Base-by-base conservation (phyloP, 129 eudicot species). In the Flaveria sonorensis region DNA sequence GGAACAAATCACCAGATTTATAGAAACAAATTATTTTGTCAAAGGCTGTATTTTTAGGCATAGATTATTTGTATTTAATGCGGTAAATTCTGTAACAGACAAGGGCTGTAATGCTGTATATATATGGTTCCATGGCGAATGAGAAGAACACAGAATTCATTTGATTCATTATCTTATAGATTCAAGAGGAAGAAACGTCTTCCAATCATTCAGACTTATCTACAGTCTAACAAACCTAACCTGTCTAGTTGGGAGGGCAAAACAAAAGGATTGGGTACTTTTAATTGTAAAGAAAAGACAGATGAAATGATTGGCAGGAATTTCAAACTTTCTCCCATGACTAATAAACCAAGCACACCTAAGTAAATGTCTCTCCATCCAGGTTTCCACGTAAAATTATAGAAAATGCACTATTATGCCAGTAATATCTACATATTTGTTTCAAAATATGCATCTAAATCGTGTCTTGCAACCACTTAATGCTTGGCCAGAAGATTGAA, bases 401-500 rank as follows among this genome's bases (percentile, higher is more conserved):
- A 47, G 21, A 13, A 68, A 48, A 28, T n/a, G 64, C 64, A 71
- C n/a, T n/a, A n/a, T n/a, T n/a, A n/a, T n/a, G n/a, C n/a, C n/a
- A 53, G 24, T 53, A 7, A 26, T 50, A n/a, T 30, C 16, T 55
- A 19, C 39, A 73, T 11, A 7, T 18, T 62, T 19, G 36, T 73
- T 73, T 73, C 66, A 55, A 1, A 50, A 72, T 13, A 55, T 20
- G 52, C 67, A 73, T 56, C 64, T 7, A 19, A 32, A 20, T 39
- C 64, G 39, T 71, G 6, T 57, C 9, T 8, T 30, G 50, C 19
- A 72, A 36, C 32, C 66, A 55, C 77, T 53, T 53, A 40, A 53
- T 55, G 67, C 39, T 72, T 32, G 63, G 28, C 63, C 14, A 60
- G 59, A 74, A 74, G 50, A 61, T 60, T 73, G 43, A 20, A 72